Evolutionary conservation across 2,329 filamentous ascomycete genomes (phyloP).

Genomic region (Albifimbria verrucaria): DNA sequence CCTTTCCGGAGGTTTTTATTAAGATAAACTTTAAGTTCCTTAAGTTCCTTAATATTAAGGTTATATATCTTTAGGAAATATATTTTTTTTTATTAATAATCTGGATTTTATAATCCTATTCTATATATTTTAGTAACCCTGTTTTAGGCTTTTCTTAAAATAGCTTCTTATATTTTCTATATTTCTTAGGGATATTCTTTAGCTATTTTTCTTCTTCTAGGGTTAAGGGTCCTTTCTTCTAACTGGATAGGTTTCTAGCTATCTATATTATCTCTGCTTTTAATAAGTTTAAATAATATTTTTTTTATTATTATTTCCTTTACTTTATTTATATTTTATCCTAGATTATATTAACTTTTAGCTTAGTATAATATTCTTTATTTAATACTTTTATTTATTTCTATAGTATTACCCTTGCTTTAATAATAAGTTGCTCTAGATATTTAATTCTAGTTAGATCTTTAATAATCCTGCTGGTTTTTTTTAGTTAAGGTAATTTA

Average conservation of each 20-base stretch:
- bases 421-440: no score
- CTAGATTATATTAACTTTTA: neutral
- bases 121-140: conserved; percentile 5
- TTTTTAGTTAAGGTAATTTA: neutral
- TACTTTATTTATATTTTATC: neutral
- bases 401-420: neutral
- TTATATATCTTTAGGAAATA: conserved; percentile 8
- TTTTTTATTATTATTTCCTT: neutral
- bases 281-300: neutral
- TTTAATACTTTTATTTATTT: neutral
- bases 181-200: conserved; percentile 11
- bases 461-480: no score
- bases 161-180: conserved; percentile 11
- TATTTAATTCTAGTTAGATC: neutral
- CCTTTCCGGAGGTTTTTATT: conserved; percentile 9
- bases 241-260: neutral
- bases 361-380: neutral
- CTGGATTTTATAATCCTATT: conserved; percentile 10
- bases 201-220: conserved; percentile 3
- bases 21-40: conserved; percentile 3
- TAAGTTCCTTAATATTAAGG: conserved; percentile 9
- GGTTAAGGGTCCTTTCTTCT: neutral
- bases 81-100: conserved; percentile 2
- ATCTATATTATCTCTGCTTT: neutral
- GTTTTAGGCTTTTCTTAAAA: conserved; percentile 12